A percentile compares a stretch with the other conserved stretches of the same genome.
Conservation (phyloP, 1,284 basidiomycete genomes). For the Trichosporon coremiiforme region DNA sequence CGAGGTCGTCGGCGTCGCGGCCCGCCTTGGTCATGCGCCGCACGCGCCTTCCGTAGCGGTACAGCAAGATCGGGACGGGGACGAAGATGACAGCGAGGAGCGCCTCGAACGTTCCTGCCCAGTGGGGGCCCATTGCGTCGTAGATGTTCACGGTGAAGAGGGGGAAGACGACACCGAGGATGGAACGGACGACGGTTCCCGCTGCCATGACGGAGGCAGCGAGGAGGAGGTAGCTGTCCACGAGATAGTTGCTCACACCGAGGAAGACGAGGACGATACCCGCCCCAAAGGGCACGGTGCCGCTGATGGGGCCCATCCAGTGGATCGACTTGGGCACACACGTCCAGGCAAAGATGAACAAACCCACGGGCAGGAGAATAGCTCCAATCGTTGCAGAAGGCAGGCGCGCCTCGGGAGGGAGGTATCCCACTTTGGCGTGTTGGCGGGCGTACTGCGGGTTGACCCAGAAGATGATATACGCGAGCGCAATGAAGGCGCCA, state of each 20-base stretch:
- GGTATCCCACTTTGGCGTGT: conserved; percentile 28
- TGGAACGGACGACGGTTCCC: conserved; percentile 67
- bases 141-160: conserved; percentile 64
- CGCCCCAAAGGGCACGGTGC: conserved; percentile 65
- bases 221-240: conserved; percentile 60
- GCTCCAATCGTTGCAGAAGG: conserved; percentile 65
- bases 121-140: conserved; percentile 62
- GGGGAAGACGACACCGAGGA: conserved; percentile 65
- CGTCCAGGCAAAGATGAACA: conserved; percentile 60
- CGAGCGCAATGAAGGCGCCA: conserved; percentile 63
- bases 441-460: conserved; percentile 38
- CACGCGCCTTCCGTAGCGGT: conserved; percentile 35
- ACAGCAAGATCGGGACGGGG: conserved; percentile 32
- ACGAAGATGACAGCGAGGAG: conserved; percentile 37
- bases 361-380: conserved; percentile 59
- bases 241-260: conserved; percentile 59
- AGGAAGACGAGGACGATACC: conserved; percentile 46
- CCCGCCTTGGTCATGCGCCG: conserved; percentile 37
- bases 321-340: conserved; percentile 60
- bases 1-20: conserved; percentile 33
- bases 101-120: conserved; percentile 57
- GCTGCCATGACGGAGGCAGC: conserved; percentile 66
- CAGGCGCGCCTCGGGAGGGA: conserved; percentile 61
- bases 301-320: conserved; percentile 66
- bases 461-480: conserved; percentile 59